Conservation (phyloP, 176 grass and related monocot species). For the Oryza glaberrima region DNA sequence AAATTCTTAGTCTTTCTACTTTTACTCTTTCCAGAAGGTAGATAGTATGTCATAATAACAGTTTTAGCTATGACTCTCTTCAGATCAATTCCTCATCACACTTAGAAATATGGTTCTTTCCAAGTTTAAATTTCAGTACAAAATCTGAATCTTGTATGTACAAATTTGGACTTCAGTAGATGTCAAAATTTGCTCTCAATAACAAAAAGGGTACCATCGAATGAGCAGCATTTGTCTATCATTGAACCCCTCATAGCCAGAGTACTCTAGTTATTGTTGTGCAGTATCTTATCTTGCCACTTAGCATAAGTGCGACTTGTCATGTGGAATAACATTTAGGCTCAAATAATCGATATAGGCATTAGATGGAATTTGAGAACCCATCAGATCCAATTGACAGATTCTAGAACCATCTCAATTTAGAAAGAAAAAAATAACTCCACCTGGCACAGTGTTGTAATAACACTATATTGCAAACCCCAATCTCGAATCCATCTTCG, state of each 20-base stretch:
- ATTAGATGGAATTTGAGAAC: slow-evolving; percentile 5
- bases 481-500: background rate
- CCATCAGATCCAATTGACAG: background rate
- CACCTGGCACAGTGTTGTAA: background rate
- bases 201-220: slow-evolving; percentile 14
- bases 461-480: background rate
- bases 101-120: background rate
- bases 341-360: background rate
- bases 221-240: slow-evolving; percentile 27
- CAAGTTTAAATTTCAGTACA: background rate
- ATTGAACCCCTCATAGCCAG: background rate
- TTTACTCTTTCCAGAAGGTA: slow-evolving; percentile 5
- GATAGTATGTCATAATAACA: background rate
- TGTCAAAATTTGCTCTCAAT: slow-evolving; percentile 15
- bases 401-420: background rate
- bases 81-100: background rate
- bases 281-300: background rate
- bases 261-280: background rate
- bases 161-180: slow-evolving; percentile 12
- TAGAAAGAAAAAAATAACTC: too few species aligned
- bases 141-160: background rate
- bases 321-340: too few species aligned
- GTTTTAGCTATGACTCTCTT: background rate
- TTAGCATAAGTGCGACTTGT: background rate
- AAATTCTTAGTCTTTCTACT: background rate